These are phyloP conservation scores for Pythium periplocum DNA, from an alignment of 352 stramenopile genomes.

Conservation along the genomic window DNA sequence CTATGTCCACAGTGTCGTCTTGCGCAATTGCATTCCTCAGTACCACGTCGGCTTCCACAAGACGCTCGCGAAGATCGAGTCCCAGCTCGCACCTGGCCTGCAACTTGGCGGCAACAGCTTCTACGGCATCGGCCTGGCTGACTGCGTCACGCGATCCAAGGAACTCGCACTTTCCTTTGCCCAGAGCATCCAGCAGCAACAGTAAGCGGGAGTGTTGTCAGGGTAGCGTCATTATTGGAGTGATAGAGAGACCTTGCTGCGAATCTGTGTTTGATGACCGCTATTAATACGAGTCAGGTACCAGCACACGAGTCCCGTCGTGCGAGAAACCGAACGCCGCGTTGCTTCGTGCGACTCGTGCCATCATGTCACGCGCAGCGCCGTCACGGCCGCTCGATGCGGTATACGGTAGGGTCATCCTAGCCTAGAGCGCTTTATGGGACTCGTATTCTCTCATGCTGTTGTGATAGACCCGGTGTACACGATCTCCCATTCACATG, in stretches of 20 bases:
- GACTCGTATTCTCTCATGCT: background rate
- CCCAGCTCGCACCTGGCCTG: constrained; percentile 41
- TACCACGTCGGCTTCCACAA: constrained; percentile 78
- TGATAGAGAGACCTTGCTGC: too few relatives aligned
- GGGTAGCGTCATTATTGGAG: too few relatives aligned
- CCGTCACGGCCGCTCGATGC: constrained; percentile 67
- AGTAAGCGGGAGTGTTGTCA: background rate
- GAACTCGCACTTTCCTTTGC: constrained; percentile 67
- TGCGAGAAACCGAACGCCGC: constrained; percentile 2
- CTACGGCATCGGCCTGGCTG: constrained; percentile 82
- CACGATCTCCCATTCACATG: constrained; percentile 60
- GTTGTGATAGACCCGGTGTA: constrained; percentile 56
- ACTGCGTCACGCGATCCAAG: constrained; percentile 82
- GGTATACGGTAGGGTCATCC: constrained; percentile 56
- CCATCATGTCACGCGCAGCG: constrained; percentile 45
- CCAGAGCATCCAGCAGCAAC: constrained; percentile 14
- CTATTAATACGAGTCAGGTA: too few relatives aligned
- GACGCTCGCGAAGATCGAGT: constrained; percentile 57
- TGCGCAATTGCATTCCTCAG: constrained; percentile 75
- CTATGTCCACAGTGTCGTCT: constrained; percentile 44
- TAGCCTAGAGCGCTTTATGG: background rate
- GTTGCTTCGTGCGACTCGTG: background rate
- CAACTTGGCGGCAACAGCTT: constrained; percentile 81
- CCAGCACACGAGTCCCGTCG: too few relatives aligned
- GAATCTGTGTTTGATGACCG: too few relatives aligned